phyloP scores from a whole-genome alignment of 1,284 basidiomycete species.

The Phellinidium pouzarii region DNA sequence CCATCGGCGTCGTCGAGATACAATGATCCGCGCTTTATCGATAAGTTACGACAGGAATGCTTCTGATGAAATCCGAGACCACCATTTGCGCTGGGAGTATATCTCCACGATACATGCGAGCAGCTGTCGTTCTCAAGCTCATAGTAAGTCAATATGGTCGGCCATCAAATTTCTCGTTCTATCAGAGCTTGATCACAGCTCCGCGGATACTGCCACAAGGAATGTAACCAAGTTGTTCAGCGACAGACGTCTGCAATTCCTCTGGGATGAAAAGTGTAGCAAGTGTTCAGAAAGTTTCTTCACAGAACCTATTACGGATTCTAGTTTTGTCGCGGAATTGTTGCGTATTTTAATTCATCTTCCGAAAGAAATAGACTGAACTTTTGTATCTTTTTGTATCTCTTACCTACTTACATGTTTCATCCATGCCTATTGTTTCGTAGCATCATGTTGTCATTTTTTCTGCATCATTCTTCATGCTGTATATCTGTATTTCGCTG shows the following conservation, averaged over 20 bases:
- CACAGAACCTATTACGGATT: neutral
- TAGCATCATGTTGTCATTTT: too few relatives aligned
- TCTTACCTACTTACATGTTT: too few relatives aligned
- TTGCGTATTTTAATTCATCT: neutral
- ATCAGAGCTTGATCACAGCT: neutral
- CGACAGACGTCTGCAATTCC: neutral
- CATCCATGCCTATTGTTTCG: too few relatives aligned
- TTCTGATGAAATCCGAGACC: neutral
- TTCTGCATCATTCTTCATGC: too few relatives aligned
- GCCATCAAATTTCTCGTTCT: conserved; percentile 3
- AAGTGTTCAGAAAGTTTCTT: conserved; percentile 7
- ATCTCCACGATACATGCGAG: neutral
- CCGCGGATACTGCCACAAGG: neutral
- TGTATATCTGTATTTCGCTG: too few relatives aligned
- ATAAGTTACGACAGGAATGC: conserved; percentile 4
- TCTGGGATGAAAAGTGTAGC: conserved; percentile 9
- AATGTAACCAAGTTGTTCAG: neutral
- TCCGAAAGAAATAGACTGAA: neutral
- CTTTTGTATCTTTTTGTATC: neutral
- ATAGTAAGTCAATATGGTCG: neutral
- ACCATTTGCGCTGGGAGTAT: conserved; percentile 6
- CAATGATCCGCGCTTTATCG: neutral
- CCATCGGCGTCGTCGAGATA: conserved; percentile 7
- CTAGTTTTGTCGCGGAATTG: conserved; percentile 7
- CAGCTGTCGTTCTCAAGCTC: conserved; percentile 3